Conservation (phyloP, 306 rosid species). For the Glycine latifolia region DNA sequence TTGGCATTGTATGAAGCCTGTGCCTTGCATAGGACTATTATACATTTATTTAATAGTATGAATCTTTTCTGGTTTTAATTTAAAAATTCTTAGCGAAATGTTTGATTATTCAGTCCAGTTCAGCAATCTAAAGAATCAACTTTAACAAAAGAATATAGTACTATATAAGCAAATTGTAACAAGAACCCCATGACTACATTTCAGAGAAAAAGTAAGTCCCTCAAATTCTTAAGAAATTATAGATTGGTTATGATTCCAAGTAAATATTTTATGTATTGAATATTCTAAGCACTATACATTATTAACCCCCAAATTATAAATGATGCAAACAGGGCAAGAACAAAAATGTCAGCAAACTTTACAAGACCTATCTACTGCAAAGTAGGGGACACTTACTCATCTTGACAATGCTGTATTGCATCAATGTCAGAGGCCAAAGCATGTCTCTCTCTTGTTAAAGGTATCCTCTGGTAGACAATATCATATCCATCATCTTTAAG, state of each 20-base stretch:
- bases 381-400: conserved; percentile 62
- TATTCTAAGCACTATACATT: background rate
- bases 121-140: background rate
- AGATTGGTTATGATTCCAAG: conserved; percentile 22
- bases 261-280: background rate
- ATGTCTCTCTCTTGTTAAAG: conserved; percentile 79
- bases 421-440: conserved; percentile 80
- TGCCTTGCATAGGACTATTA: background rate
- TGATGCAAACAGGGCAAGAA: conserved; percentile 10
- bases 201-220: background rate
- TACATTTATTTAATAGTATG: background rate
- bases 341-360: conserved; percentile 11
- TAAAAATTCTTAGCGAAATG: background rate
- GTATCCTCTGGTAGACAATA: conserved; percentile 70
- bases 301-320: conserved; percentile 7
- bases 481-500: conserved; percentile 69
- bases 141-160: conserved; percentile 5
- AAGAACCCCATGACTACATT: background rate
- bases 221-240: background rate
- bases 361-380: conserved; percentile 1
- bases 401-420: conserved; percentile 72
- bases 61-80: background rate
- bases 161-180: conserved; percentile 8
- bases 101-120: background rate
- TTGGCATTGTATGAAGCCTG: background rate